These are phyloP conservation scores for Claviceps capensis DNA, from an alignment of 2,329 filamentous ascomycete genomes.

Conservation along the genomic window DNA sequence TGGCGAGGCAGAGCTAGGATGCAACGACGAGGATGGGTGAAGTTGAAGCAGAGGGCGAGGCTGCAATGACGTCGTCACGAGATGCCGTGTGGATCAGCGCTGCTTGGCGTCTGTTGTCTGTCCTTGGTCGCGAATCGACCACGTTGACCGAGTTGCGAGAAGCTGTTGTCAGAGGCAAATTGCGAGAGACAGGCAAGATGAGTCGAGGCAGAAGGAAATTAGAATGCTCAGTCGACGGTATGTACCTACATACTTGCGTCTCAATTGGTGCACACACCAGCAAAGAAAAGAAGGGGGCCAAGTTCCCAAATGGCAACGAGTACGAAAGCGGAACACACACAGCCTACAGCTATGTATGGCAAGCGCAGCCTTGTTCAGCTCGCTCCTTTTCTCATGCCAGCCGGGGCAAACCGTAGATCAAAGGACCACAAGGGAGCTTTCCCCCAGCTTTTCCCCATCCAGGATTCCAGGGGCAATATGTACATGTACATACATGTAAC, in stretches of 20 bases:
- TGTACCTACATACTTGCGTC: background rate
- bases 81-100: background rate
- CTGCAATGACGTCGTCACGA: constrained; percentile 4
- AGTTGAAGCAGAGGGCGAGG: background rate
- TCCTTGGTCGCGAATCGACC: background rate
- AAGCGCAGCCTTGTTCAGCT: background rate
- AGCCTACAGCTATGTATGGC: background rate
- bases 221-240: background rate
- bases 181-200: background rate
- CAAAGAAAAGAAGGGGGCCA: background rate
- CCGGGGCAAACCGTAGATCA: too few relatives aligned
- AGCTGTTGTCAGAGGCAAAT: background rate
- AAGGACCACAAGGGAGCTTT: background rate
- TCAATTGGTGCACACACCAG: too few relatives aligned
- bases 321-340: background rate
- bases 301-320: background rate
- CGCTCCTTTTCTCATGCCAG: background rate
- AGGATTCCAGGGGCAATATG: background rate
- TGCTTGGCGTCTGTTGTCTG: background rate
- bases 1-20: background rate
- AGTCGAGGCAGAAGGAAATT: background rate
- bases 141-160: background rate
- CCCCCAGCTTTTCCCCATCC: background rate
- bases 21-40: background rate
- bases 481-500: too few relatives aligned